Base-by-base conservation (phyloP, 2,329 filamentous ascomycete genomes). In the Pseudogymnoascus destructans region DNA sequence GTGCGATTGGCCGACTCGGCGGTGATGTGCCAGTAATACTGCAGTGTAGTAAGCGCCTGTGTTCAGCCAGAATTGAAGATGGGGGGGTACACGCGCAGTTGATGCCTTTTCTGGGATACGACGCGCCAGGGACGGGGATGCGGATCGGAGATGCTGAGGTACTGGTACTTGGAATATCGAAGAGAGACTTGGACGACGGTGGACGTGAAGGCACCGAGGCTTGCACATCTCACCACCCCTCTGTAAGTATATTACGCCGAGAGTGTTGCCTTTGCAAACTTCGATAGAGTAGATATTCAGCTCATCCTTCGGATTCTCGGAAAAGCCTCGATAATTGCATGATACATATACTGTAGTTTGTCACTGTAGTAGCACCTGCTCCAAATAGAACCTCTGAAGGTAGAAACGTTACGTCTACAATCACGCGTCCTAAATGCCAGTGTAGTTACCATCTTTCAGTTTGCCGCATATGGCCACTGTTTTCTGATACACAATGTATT, bases 71-170 rank as follows among this genome's bases (percentile, higher is more conserved):
- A 52, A 52, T 52, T 13, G 25, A 52, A 8, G 46, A 52, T 19
- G 25, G 46, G 10, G 46, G 46, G 46, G 46, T 32, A 52, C n/a
- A 30, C 46, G 46, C 25, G 46, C n/a, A 52, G 5, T 17, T 30
- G n/a, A 4, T 52, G 25, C 46, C 46, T 19, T 19, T 27, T 52
- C 46, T 30, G 46, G 15, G 46, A 15, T 30, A 52, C 32, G 46
- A 52, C 46, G 46, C 46, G 25, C 46, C 46, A 52, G 25, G 46
- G 46, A 52, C 46, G 19, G 46, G 46, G 46, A 52, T 52, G 25
- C 5, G 15, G 25, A 52, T 52, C 23, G 42, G 23, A 52, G 3
- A 27, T 52, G 42, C 3, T 17, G 23, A 52, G 46, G 46, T 52
- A 52, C 46, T 19, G 46, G 15, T 52, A 52, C 46, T 32, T 52